These are phyloP conservation scores for Colletotrichum abscissum DNA, from an alignment of 2,329 filamentous ascomycete species.

Conservation along the genomic window DNA sequence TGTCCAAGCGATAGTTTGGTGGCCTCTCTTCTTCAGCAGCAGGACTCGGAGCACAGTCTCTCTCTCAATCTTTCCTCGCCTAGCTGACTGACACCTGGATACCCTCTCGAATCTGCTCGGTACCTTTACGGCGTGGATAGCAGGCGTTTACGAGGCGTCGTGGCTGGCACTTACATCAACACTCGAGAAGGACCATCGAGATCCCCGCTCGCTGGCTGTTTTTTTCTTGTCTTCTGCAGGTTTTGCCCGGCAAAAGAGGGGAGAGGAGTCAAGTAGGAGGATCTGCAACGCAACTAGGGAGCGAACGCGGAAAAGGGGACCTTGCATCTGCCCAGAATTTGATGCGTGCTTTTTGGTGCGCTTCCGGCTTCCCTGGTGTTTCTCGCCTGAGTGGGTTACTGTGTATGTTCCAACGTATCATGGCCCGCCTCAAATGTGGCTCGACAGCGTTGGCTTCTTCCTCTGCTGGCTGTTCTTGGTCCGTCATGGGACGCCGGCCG, in stretches of 20 bases:
- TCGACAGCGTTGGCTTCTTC: background rate
- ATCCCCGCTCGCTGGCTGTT: background rate
- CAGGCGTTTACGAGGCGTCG: background rate
- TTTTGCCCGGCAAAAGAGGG: conserved; percentile 17
- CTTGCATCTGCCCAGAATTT: conserved; percentile 12
- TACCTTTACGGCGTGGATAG: background rate
- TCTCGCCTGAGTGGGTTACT: conserved; percentile 1
- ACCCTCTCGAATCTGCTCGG: background rate
- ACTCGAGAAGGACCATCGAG: background rate
- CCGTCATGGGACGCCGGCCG: background rate
- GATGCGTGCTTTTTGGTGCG: conserved; percentile 14
- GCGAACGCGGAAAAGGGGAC: background rate
- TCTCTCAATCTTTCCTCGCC: background rate
- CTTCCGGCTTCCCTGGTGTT: background rate
- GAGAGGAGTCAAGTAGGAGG: background rate
- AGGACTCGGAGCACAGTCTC: background rate
- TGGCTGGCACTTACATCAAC: background rate
- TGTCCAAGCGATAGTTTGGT: background rate
- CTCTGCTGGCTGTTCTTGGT: background rate
- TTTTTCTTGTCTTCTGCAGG: conserved; percentile 6
- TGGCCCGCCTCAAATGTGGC: conserved; percentile 6
- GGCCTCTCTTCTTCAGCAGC: background rate
- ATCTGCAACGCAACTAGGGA: conserved; percentile 20
- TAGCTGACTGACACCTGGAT: background rate
- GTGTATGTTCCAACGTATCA: background rate